Evolutionary conservation across 2,329 filamentous ascomycete genomes (phyloP).

Genomic region (Fusarium dlaminii): DNA sequence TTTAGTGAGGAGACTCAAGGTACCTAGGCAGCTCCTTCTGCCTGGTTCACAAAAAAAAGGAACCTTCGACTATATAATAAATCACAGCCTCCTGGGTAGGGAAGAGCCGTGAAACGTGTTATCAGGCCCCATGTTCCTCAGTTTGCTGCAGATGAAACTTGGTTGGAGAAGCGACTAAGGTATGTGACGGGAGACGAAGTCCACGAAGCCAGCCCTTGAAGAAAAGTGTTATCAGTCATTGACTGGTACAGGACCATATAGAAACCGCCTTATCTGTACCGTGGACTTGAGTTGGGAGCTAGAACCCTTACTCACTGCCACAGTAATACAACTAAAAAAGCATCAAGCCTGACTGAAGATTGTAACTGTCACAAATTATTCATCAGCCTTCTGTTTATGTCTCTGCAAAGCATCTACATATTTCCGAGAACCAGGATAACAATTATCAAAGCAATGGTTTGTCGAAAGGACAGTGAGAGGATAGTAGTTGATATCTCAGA

Average conservation of each 20-base stretch:
- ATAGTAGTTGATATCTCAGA: too few relatives aligned
- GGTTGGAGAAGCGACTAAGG: neutral
- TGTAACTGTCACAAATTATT: neutral
- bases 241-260: neutral
- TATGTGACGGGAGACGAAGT: neutral
- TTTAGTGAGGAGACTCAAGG: rapidly evolving
- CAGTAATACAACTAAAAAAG: neutral
- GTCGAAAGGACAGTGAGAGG: neutral
- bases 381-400: neutral
- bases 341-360: too few relatives aligned
- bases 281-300: neutral
- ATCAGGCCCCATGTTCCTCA: neutral
- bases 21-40: too few relatives aligned
- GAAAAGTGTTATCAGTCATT: neutral
- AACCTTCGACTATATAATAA: neutral
- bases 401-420: neutral
- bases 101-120: neutral
- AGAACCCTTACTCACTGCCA: neutral
- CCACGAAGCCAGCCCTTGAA: neutral
- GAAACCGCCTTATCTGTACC: neutral
- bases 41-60: neutral
- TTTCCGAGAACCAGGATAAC: too few relatives aligned
- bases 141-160: rapidly evolving
- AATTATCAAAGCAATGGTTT: neutral
- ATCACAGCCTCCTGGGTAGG: neutral